Conservation (phyloP, 495 filamentous ascomycete species). For the Schizothecium vesticola region DNA sequence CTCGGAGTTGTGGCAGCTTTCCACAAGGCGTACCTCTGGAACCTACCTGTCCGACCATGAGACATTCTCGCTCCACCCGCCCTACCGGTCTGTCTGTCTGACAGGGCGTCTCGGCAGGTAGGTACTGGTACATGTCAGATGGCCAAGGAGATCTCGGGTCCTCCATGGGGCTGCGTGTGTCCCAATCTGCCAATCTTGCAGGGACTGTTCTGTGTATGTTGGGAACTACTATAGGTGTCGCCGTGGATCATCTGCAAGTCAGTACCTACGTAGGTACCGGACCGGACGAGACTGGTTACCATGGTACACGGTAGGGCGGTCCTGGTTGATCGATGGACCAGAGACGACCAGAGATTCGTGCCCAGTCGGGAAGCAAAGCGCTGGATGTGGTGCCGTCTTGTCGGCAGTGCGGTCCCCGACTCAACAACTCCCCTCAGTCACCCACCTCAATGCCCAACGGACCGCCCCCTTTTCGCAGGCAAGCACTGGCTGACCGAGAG, state of each 20-base stretch:
- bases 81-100: neutral
- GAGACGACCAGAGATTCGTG: too few relatives aligned
- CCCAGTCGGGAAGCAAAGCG: neutral
- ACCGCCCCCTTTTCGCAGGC: too few relatives aligned
- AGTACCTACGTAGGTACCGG: too few relatives aligned
- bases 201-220: neutral
- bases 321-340: too few relatives aligned
- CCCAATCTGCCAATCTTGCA: neutral
- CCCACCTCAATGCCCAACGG: too few relatives aligned
- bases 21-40: neutral
- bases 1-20: neutral
- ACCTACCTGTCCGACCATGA: neutral
- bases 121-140: neutral
- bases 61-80: neutral
- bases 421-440: too few relatives aligned
- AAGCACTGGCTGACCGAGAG: neutral
- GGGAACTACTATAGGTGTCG: too few relatives aligned
- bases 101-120: neutral
- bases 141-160: neutral
- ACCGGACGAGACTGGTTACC: too few relatives aligned
- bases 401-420: too few relatives aligned
- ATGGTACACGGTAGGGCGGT: too few relatives aligned
- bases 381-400: too few relatives aligned
- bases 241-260: too few relatives aligned
- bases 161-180: neutral